Percentiles rank a stretch among this genome's conserved stretches.
These are phyloP conservation scores for Macrocybe gigantea DNA, from an alignment of 768 basidiomycete genomes.

Conservation along the genomic window DNA sequence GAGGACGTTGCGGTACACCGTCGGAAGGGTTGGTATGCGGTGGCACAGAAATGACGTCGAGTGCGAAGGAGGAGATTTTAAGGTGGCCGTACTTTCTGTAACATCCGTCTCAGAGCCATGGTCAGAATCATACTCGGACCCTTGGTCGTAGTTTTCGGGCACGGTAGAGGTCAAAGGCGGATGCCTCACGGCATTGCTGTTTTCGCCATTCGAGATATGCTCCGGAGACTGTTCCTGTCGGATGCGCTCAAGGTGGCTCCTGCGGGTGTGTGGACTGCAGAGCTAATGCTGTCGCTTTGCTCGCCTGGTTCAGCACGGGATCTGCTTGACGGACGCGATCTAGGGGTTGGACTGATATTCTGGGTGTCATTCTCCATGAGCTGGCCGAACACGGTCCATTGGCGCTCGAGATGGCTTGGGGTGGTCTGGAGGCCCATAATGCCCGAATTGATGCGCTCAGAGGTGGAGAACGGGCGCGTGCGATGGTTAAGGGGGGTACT, in stretches of 20 bases:
- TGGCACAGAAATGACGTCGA: slow-evolving; percentile 11
- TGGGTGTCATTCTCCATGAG: slow-evolving; percentile 64
- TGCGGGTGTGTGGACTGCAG: not conserved
- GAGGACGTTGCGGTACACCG: slow-evolving; percentile 65
- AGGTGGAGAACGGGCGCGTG: slow-evolving; percentile 7
- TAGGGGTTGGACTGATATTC: slow-evolving; percentile 15
- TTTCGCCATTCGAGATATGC: not conserved
- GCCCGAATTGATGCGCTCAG: slow-evolving; percentile 10
- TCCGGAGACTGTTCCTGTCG: too few relatives aligned
- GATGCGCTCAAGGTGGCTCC: not conserved
- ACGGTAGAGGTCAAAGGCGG: not conserved
- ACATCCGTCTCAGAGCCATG: slow-evolving; percentile 9
- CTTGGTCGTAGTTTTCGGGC: slow-evolving; percentile 14
- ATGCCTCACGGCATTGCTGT: not conserved
- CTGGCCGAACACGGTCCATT: slow-evolving; percentile 69
- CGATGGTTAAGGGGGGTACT: slow-evolving; percentile 14
- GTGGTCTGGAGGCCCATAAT: slow-evolving; percentile 6
- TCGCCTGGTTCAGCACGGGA: too few relatives aligned
- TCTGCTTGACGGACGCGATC: slow-evolving; percentile 4
- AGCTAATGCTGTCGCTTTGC: too few relatives aligned
- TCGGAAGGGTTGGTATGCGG: slow-evolving; percentile 33
- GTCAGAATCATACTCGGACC: slow-evolving; percentile 10
- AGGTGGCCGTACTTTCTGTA: slow-evolving; percentile 3
- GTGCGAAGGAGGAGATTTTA: slow-evolving; percentile 1
- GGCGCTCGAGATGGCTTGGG: slow-evolving; percentile 17